A percentile compares a stretch with the other conserved stretches of the same genome.
phyloP scores from a whole-genome alignment of 768 basidiomycete species.

The Hirschioporus abietinus region DNA sequence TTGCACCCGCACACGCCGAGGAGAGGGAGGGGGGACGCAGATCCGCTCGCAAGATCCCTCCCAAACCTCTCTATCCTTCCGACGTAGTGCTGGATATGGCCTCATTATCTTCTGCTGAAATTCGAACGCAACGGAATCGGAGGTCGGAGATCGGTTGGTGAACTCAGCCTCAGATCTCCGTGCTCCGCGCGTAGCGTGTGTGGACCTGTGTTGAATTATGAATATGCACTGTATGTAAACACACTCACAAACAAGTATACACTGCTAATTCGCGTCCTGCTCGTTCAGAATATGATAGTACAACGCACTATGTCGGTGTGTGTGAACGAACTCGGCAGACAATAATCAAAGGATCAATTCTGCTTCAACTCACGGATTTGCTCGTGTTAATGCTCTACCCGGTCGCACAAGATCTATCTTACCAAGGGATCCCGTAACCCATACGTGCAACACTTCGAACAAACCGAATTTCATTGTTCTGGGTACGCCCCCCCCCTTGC shows the following conservation, averaged over 20 bases:
- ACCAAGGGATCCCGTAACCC: neutral
- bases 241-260: no score
- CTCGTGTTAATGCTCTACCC: neutral
- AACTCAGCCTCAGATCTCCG: neutral
- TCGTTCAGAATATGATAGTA: no score
- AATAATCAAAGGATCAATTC: no score
- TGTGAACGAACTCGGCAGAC: no score
- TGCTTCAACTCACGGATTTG: neutral
- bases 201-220: no score
- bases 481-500: no score
- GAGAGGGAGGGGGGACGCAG: no score
- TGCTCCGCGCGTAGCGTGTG: neutral
- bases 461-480: neutral
- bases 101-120: neutral
- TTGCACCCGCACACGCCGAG: neutral
- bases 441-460: neutral
- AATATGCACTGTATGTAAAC: neutral
- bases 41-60: neutral
- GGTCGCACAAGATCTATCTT: neutral
- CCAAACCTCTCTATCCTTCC: no score
- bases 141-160: neutral
- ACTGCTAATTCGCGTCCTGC: no score
- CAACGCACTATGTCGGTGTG: no score
- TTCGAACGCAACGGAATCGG: neutral
- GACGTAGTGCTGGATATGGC: neutral